Evolutionary conservation across 345 rosid genomes (phyloP), one percentile per base, ranked within the genome.

Genomic region (Carallia brachiata): DNA sequence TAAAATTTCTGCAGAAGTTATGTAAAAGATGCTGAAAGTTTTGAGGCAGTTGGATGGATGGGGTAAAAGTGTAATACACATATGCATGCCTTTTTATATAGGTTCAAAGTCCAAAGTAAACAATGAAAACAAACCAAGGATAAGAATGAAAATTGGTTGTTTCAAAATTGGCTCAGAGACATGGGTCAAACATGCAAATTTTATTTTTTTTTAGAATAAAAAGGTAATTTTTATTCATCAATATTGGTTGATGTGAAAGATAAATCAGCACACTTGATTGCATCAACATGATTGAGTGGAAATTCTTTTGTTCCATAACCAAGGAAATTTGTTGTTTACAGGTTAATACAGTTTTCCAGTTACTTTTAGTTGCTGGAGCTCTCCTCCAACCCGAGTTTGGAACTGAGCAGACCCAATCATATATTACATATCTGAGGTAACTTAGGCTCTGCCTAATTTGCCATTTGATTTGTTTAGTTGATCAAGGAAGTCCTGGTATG

Each of bases 321-420:
- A 31, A 55, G 19, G n/a, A 23, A 31, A 19, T 44, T 37, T 9
- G 12, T 12, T 4, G 39, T 68, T 63, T 30, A 61, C 86, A 92
- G 99, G 96, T 95, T 36, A 95, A 95, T 81, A 95, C 99, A 8
- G 97, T 95, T 73, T 79, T 95, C 84, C 98, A 92, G 74, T 70
- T 95, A 81, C 81, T 82, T 61, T 82, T 95, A 73, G 97, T 95
- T 44, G 97, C 97, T 30, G 90, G 83, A 2, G 97, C 99, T 48
- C 81, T 92, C n/a, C 90, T 95, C 62, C 97, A 95, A 70, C 97
- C 97, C 1, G 97, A 90, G 71, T 88, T 84, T 64, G 97, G 98
- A 73, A 86, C 82, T 16, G 50, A 50, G 36, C 91, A 90, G 54
- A 89, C 96, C 31, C 92, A 76, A 68, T 63, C 84, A 53, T 89